These are phyloP conservation scores for Helianthus annuus DNA, from an alignment of 129 eudicot genomes.

Conservation along the genomic window HanXRQr2.0-SUNRISE NC_035445.2:55113149-55113648, in stretches of 20 bases:
- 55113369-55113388: too few species aligned
- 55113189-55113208: constrained; percentile 83
- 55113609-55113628: too few species aligned
- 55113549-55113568: constrained; percentile 84
- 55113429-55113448: too few species aligned
- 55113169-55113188: constrained; percentile 19
- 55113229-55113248: constrained; percentile 70
- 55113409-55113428: not conserved
- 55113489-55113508: constrained; percentile 86
- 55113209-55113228: constrained; percentile 85
- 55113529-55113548: constrained; percentile 74
- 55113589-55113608: constrained; percentile 75
- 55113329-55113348: too few species aligned
- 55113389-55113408: too few species aligned
- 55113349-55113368: too few species aligned
- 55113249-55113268: constrained; percentile 87
- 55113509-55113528: constrained; percentile 95
- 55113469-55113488: constrained; percentile 64
- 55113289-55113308: not conserved
- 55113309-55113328: not conserved
- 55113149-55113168: constrained; percentile 6
- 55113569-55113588: constrained; percentile 87
- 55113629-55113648: too few species aligned
- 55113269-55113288: constrained; percentile 79
- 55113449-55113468: constrained; percentile 73